A percentile compares a stretch with the other conserved stretches of the same genome.
Conservation (phyloP, 805 yeast genomes). For the Lipomyces chichibuensis region DNA sequence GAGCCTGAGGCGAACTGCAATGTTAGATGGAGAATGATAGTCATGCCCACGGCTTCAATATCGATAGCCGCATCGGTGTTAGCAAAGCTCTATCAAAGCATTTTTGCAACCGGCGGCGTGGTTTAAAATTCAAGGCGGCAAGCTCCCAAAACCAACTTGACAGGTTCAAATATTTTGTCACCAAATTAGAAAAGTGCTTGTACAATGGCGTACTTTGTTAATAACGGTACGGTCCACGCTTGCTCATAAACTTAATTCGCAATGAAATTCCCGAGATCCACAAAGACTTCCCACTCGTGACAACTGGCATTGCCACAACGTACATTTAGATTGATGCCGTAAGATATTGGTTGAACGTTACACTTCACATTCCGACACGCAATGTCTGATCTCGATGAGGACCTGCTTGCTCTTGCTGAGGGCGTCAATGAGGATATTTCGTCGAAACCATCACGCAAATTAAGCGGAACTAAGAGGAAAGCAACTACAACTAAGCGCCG, state of each 20-base stretch:
- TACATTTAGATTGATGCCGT: neutral
- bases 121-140: too few species aligned
- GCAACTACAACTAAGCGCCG: slow-evolving; percentile 19
- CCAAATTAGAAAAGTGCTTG: too few species aligned
- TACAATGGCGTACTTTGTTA: too few species aligned
- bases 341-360: neutral
- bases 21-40: neutral
- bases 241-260: too few species aligned
- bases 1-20: neutral
- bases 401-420: slow-evolving; percentile 93
- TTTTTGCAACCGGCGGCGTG: too few species aligned
- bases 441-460: slow-evolving; percentile 16
- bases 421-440: slow-evolving; percentile 54
- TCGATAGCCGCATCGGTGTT: neutral
- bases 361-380: neutral
- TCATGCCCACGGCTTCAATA: too few species aligned
- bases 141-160: too few species aligned
- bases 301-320: neutral
- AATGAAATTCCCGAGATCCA: too few species aligned
- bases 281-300: neutral
- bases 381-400: slow-evolving; percentile 87
- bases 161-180: too few species aligned
- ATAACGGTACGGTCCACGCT: too few species aligned
- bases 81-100: too few species aligned
- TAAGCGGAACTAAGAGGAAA: slow-evolving; percentile 41